Percentiles rank a stretch among this genome's conserved stretches.
Evolutionary conservation across 208 protist species (phyloP).

Genomic region (Leishmania mexicana): DNA sequence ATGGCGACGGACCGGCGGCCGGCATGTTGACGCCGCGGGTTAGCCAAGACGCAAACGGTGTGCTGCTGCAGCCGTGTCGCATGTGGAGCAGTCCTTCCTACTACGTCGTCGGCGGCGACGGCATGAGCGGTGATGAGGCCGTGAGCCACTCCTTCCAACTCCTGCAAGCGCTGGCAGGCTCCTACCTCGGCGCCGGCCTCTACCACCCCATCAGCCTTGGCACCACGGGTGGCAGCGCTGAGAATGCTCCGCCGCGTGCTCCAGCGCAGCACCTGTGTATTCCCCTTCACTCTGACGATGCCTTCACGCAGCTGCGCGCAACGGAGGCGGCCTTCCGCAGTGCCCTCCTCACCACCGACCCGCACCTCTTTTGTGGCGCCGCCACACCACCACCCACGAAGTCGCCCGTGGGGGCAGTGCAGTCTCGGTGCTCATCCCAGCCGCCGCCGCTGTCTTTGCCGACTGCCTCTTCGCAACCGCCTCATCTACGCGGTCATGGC

Average conservation of each 20-base stretch:
- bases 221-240: background rate
- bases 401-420: background rate
- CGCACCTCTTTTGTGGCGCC: slow-evolving; percentile 15
- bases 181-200: slow-evolving; percentile 24
- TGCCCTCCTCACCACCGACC: slow-evolving; percentile 26
- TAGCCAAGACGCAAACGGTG: slow-evolving; percentile 28
- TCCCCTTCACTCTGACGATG: slow-evolving; percentile 18
- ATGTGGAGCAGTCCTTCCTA: slow-evolving; percentile 35
- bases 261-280: slow-evolving; percentile 22
- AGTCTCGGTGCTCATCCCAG: too few species aligned
- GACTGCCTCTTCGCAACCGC: background rate
- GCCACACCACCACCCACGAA: slow-evolving; percentile 7
- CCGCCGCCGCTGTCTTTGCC: background rate
- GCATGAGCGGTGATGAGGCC: slow-evolving; percentile 15
- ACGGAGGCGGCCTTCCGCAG: slow-evolving; percentile 30
- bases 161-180: slow-evolving; percentile 25
- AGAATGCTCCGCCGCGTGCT: background rate
- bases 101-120: slow-evolving; percentile 31
- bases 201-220: slow-evolving; percentile 4
- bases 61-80: slow-evolving; percentile 27
- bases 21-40: slow-evolving; percentile 21
- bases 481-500: background rate
- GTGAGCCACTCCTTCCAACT: slow-evolving; percentile 26
- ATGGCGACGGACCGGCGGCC: slow-evolving; percentile 11
- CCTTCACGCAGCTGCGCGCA: slow-evolving; percentile 19